phyloP scores from a whole-genome alignment of 257 asterid genomes.

The Ocimum tenuiflorum region DNA sequence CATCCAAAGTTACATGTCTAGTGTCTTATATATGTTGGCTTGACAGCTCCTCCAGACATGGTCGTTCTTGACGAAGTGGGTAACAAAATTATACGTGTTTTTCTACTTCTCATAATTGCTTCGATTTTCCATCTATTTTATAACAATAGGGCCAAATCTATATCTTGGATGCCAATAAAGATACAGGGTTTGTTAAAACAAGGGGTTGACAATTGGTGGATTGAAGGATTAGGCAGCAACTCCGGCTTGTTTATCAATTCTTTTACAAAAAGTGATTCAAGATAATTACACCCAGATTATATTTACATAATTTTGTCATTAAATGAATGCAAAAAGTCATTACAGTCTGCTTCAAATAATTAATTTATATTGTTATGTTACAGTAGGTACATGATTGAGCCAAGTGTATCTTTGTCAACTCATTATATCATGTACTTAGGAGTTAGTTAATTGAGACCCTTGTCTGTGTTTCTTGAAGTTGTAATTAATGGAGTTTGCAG shows the following conservation, averaged over 20 bases:
- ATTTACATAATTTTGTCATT: constrained; percentile 12
- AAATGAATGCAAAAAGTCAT: constrained; percentile 30
- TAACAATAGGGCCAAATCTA: constrained; percentile 46
- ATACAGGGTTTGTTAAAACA: constrained; percentile 37
- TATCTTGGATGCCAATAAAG: constrained; percentile 42
- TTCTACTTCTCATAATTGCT: no score
- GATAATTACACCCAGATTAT: constrained; percentile 23
- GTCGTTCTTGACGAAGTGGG: no score
- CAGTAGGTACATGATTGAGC: constrained; percentile 25
- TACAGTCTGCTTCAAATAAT: constrained; percentile 30
- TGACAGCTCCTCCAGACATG: no score
- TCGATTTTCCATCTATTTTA: no score
- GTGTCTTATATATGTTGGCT: no score
- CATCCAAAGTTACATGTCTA: no score
- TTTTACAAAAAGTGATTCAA: constrained; percentile 36
- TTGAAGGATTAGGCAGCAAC: constrained; percentile 38
- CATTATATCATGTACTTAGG: constrained; percentile 8
- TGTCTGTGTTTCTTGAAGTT: constrained; percentile 9
- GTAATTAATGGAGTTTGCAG: constrained; percentile 18
- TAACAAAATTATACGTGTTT: no score
- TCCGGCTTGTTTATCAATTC: constrained; percentile 31
- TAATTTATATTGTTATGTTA: neutral
- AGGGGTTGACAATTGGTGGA: constrained; percentile 49
- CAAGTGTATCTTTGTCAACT: constrained; percentile 44
- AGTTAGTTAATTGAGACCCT: no score